Evolutionary conservation across 108 stramenopile species (phyloP), one percentile per base, ranked within the genome.

Genomic region (Nitzschia sp.): DNA sequence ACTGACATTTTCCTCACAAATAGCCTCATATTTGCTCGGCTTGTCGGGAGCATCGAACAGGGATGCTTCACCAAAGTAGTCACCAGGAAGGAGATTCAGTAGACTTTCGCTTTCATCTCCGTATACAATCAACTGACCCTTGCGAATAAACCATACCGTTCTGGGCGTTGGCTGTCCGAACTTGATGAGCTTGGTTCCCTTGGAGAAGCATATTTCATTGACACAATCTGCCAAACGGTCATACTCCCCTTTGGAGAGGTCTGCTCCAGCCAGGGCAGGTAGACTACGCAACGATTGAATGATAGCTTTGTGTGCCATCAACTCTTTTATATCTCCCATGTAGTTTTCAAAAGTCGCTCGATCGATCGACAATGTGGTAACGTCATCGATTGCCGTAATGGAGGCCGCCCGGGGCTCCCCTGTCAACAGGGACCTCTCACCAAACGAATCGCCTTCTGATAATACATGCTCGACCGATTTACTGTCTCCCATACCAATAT

Each of bases 361-460:
- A 15, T 70, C 68, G 76, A 86, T 80, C 54, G 56, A 63, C n/a
- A 88, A 43, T 2, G 72, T 40, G 9, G 71, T 71, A n/a, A 71
- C 68, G 8, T 74, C 51, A 25, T 66, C 65, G 37, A 76, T 56
- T 0, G 94, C 92, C 20, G 75, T 73, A 17, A 83, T 64, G 58
- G 86, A 87, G 40, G 88, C 88, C 10, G 59, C 71, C 40, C 96
- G 83, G 0, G 93, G 94, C 34, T 95, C 94, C 15, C 92, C 93
- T 14, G 91, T 93, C 51, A 96, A 80, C 17, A 97, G 77, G 10
- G 95, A 91, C 24, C 92, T 78, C 71, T 97, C 96, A 43, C 96
- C 96, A 75, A 97, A 95, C 64, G 74, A 91, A 61, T 93, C 90
- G 5, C 58, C 66, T 8, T 21, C 54, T 19, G n/a, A 39, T 10